These are phyloP conservation scores for Penicillium longicatenatum DNA, from an alignment of 495 filamentous ascomycete species.

Conservation along the genomic window DNA sequence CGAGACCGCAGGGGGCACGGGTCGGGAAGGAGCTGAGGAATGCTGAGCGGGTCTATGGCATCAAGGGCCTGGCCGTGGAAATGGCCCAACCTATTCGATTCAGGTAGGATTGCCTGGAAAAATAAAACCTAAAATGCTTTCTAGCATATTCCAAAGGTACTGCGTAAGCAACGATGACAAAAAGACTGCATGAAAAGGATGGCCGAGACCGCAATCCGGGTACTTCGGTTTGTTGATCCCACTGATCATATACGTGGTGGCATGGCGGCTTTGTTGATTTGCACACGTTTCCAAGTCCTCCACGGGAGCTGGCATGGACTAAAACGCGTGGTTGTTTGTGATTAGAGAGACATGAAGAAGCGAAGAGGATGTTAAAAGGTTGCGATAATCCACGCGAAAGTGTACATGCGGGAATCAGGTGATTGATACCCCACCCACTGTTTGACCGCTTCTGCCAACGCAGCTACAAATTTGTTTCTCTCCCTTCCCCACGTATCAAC, in stretches of 20 bases:
- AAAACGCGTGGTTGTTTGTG: neutral
- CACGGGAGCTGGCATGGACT: neutral
- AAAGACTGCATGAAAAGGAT: conserved; percentile 24
- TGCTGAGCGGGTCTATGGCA: conserved; percentile 14
- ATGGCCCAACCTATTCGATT: conserved; percentile 10
- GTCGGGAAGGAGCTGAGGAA: conserved; percentile 9
- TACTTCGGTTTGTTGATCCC: conserved; percentile 43
- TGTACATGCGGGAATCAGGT: neutral
- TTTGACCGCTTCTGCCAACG: conserved; percentile 11
- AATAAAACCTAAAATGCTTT: neutral
- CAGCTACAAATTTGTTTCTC: conserved; percentile 23
- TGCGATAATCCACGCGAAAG: neutral
- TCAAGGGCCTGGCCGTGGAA: conserved; percentile 6
- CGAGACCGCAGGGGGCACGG: conserved; percentile 19
- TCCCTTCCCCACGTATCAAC: conserved; percentile 3
- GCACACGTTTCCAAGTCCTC: conserved; percentile 37
- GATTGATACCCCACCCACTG: conserved; percentile 12
- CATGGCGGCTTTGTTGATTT: conserved; percentile 33
- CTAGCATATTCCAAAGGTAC: neutral
- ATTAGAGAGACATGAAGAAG: neutral
- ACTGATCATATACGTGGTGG: conserved; percentile 36
- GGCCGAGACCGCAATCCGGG: conserved; percentile 39
- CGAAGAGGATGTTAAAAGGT: neutral
- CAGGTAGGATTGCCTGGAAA: neutral
- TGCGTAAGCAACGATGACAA: neutral